Evolutionary conservation across 1,284 basidiomycete genomes (phyloP).

Genomic region (Marasmius fiardii): DNA sequence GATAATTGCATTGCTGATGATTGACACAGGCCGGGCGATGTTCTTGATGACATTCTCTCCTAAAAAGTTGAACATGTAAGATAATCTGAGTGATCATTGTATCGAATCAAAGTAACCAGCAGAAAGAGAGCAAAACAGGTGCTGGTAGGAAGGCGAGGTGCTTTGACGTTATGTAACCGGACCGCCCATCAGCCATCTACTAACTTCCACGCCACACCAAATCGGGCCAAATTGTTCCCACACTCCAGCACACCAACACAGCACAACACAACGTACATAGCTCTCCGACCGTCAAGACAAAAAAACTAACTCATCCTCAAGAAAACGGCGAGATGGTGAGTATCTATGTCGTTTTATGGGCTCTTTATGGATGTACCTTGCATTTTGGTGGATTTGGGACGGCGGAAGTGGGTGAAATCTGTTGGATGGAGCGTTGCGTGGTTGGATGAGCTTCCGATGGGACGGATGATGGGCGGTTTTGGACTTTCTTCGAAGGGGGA

Average conservation of each 20-base stretch:
- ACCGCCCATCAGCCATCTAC: too few relatives aligned
- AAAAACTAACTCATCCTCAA: constrained; percentile 10
- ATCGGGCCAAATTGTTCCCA: not conserved
- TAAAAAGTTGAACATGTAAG: too few relatives aligned
- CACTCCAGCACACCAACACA: not conserved
- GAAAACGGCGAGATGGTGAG: constrained; percentile 40
- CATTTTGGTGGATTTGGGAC: constrained; percentile 15
- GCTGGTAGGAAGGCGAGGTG: not conserved
- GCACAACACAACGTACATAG: not conserved
- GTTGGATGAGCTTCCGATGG: constrained; percentile 15
- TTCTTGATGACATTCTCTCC: too few relatives aligned
- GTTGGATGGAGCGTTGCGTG: constrained; percentile 23
- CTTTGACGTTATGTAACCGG: not conserved
- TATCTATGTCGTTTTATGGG: constrained; percentile 15
- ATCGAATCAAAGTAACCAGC: too few relatives aligned
- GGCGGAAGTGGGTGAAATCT: constrained; percentile 28
- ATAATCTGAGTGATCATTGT: too few relatives aligned
- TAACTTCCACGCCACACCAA: not conserved
- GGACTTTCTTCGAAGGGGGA: constrained; percentile 7
- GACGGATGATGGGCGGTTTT: constrained; percentile 20
- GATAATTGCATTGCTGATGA: too few relatives aligned
- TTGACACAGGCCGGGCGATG: too few relatives aligned
- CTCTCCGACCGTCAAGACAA: constrained; percentile 37
- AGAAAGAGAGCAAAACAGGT: too few relatives aligned
- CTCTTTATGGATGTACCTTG: constrained; percentile 1